Base-by-base conservation (phyloP, 305 asterid genomes). In the Coffea humblotiana region DNA sequence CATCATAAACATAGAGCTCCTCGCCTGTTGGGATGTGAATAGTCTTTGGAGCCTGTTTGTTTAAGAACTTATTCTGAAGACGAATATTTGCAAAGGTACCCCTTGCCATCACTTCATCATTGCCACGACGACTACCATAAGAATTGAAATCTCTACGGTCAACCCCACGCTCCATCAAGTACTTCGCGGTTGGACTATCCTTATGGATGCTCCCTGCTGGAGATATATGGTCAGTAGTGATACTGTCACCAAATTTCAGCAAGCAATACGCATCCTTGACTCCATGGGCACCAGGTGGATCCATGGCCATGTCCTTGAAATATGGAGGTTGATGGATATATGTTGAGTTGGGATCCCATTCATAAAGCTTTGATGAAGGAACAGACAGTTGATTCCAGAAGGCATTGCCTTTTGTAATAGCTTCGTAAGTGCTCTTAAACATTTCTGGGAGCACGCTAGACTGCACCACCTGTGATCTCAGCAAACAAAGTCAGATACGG, bases 181-280 rank as follows among this genome's bases (percentile, higher is more conserved):
- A 93, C 87, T 87, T 91, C 3, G 98, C 98, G 75, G 98, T 93
- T 27, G 98, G 94, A 77, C 98, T 95, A 72, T 95, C 97, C 79
- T 90, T 95, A 73, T 95, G 97, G 84, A 93, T 93, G 80, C 98
- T 93, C 77, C 99, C 99, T 68, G 98, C 98, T 25, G 99, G 99
- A 63, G 99, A 95, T 77, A 95, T 95, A 80, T 95, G 99, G 78
- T 95, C 99, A 4, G 98, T 93, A 75, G 99, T 95, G 77, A 95
- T 93, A 82, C 98, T 93, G 91, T 95, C 99, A 43, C 99, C 99
- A 82, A 95, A 90, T 79, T 91, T 82, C 78, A 93, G 89, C 85
- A 95, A 88, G 87, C 98, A 94, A 82, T 89, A 92, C 29, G 97
- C 98, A 35, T 92, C 96, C 89, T 90, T 92, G 66, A 89, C 97